Evolutionary conservation across 495 filamentous ascomycete species (phyloP), one percentile per base, ranked within the genome.

Genomic region (Cenococcum geophilum): DNA sequence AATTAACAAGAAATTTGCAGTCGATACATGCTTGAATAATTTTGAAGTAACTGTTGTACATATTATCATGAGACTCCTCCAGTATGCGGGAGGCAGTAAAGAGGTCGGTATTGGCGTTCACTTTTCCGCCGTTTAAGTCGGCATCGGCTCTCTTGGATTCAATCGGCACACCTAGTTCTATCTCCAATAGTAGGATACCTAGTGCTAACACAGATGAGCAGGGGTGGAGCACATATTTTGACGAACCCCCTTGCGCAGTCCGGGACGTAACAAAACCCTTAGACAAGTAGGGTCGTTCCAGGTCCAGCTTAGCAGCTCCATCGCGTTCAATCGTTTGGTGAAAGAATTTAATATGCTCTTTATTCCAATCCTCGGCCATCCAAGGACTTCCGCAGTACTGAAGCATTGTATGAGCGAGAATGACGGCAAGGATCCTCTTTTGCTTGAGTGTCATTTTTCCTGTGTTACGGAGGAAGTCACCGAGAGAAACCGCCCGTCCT

Each of bases 161-260:
- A 49, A 49, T 49, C 14, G 45, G 18, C 18, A 20, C 45, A 8
- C 45, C 45, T 1, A 49, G 16, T 9, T 49, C 18, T 18, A 49
- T 49, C 45, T 49, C 45, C n/a, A 49, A 14, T 49, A 49, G 45
- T 14, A 49, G 18, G 45, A 49, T 49, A 14, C 45, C 45, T 22
- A 49, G 22, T 22, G 45, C 45, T 49, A 49, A 49, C 18, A 49
- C 14, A 49, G 45, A 18, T 18, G 45, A 14, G 16, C 22, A 49
- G 10, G 18, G 45, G 16, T 49, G 45, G 8, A 49, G 9, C 1
- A 14, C 11, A 49, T 16, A n/a, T 8, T n/a, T 22, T 49, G 45
- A 5, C 45, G 45, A 8, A 20, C 18, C 45, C 18, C 18, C 16
- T 22, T 18, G 45, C 9, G 1, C 45, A 16, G 45, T 20, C 27